Evolutionary conservation across 768 basidiomycete species (phyloP).

Genomic region (Cystofilobasidium ferigula): DNA sequence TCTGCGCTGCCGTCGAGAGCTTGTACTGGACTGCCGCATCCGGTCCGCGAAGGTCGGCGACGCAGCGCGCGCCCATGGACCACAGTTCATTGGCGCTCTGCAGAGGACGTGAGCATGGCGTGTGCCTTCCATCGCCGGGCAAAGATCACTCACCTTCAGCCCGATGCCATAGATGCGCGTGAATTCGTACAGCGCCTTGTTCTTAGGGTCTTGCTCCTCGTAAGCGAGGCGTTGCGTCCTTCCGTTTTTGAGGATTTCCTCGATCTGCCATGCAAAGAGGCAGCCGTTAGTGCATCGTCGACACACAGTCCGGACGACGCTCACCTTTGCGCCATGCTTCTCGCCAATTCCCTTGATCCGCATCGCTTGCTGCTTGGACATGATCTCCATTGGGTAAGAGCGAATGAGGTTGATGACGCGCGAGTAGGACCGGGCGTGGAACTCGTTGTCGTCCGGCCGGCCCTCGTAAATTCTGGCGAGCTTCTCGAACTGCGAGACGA

Average conservation of each 20-base stretch:
- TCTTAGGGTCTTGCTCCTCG: conserved; percentile 53
- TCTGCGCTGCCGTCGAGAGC: conserved; percentile 18
- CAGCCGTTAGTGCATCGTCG: background rate
- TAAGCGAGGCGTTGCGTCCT: conserved; percentile 56
- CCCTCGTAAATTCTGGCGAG: no score
- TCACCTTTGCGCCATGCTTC: conserved; percentile 65
- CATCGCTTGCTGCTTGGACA: conserved; percentile 50
- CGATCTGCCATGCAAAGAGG: conserved; percentile 48
- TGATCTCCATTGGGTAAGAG: conserved; percentile 48
- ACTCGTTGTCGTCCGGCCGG: no score
- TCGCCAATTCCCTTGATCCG: conserved; percentile 54
- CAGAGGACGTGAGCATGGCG: no score
- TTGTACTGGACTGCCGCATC: background rate
- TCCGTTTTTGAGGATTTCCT: conserved; percentile 69
- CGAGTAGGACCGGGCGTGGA: no score
- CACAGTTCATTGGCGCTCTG: conserved; percentile 68
- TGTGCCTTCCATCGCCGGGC: no score
- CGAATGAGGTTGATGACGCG: no score
- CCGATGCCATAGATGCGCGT: conserved; percentile 81
- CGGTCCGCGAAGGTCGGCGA: conserved; percentile 64
- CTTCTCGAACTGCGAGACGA: no score
- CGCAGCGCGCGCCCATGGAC: conserved; percentile 58
- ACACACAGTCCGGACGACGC: conserved; percentile 2
- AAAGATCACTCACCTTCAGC: no score
- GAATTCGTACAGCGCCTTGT: conserved; percentile 50